Percentiles rank a stretch among this genome's conserved stretches.
Conservation (phyloP, 1,284 basidiomycete species). For the Thecaphora thlaspeos region DNA sequence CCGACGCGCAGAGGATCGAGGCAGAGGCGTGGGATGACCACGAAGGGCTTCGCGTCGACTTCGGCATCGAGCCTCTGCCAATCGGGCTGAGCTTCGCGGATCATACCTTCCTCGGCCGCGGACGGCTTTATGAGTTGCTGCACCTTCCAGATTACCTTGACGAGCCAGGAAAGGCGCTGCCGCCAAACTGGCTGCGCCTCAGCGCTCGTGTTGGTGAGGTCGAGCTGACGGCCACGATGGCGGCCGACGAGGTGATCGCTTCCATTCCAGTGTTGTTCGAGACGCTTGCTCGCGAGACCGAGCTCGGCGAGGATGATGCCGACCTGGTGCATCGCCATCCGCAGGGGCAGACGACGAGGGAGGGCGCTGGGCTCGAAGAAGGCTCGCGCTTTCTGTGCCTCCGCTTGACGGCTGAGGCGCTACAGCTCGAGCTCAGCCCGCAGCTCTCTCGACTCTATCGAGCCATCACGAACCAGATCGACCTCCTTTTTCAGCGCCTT, state of each 20-base stretch:
- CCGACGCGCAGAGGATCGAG: not conserved
- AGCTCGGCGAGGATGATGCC: too few relatives aligned
- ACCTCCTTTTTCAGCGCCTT: slow-evolving; percentile 14
- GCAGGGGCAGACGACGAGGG: too few relatives aligned
- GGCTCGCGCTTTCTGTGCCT: not conserved
- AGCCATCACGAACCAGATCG: slow-evolving; percentile 11
- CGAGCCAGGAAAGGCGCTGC: not conserved
- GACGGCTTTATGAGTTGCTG: slow-evolving; percentile 27
- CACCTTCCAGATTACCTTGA: slow-evolving; percentile 1
- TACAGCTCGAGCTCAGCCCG: too few relatives aligned
- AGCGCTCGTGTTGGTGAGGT: not conserved
- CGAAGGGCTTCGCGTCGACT: slow-evolving; percentile 41
- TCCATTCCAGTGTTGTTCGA: too few relatives aligned
- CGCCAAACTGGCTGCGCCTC: not conserved
- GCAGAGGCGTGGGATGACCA: slow-evolving; percentile 29
- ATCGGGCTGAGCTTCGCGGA: slow-evolving; percentile 14
- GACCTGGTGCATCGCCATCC: too few relatives aligned
- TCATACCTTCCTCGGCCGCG: slow-evolving; percentile 14
- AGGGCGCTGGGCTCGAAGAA: not conserved
- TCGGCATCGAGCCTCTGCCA: slow-evolving; percentile 37
- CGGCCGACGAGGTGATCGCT: not conserved
- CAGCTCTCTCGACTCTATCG: slow-evolving; percentile 18
- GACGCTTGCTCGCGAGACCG: too few relatives aligned
- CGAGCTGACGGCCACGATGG: slow-evolving; percentile 1
- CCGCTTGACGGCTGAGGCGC: too few relatives aligned